Base-by-base conservation (phyloP, 805 yeast genomes). In the Metschnikowia henanensis region DNA sequence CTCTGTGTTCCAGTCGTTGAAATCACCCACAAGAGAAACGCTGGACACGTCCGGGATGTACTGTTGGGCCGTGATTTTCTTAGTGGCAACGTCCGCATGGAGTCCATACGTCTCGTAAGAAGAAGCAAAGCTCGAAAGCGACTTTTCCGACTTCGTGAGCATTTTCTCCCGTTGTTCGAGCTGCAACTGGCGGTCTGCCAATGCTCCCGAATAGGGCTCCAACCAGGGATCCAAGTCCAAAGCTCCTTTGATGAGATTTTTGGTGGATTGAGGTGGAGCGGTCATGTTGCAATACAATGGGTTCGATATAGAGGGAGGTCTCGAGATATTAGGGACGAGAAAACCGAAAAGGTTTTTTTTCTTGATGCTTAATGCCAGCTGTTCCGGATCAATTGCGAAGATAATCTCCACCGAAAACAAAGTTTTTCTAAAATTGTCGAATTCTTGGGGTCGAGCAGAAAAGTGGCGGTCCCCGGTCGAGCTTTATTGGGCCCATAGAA, bases 1-100 rank as follows among this genome's bases (percentile, higher is more conserved):
- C 5, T 65, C 65, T 29, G 77, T 72, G 53, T 81, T 70, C 99
- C 99, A 92, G 49, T 73, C 60, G 64, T 92, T 92, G 75, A 94
- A 92, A 39, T 92, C 98, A 13, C 99, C 99, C 44, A 87, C 84
- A n/a, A 92, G 62, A 41, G 81, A 76, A 2, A 94, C 97, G 35
- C 61, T 69, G 4, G 56, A 58, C 1, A 96, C 98, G 58, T 88
- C 84, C 5, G 98, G 99, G 1, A 95, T 90, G 82, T 96, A 92
- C 65, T 92, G 96, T 20, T 79, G 73, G 57, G 85, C 85, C 2
- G 66, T 62, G 39, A 91, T 78, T 6, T 77, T 73, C 48, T 80
- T 78, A 41, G 78, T 76, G 2, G 45, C 43, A 12, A 58, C 58
- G 49, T 78, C 69, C 10, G 83, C 82, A 55, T 87, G 90, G 48